Evolutionary conservation across 768 basidiomycete genomes (phyloP).

Genomic region (Macrolepiota dolichaula): DNA sequence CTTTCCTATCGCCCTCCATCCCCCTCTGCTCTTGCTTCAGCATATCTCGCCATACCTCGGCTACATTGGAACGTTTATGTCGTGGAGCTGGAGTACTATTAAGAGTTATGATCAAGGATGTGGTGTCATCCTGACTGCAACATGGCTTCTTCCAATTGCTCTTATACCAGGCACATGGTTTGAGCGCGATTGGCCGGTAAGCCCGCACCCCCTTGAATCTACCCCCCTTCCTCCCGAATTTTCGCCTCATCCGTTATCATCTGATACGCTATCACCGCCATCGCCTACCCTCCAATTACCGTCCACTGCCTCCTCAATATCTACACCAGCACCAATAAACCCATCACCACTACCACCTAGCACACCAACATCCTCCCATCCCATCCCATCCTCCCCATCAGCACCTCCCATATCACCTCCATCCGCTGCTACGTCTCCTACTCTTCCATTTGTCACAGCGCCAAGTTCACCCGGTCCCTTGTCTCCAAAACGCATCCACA

Average conservation of each 20-base stretch:
- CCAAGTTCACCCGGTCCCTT: background rate
- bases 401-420: background rate
- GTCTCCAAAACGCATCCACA: background rate
- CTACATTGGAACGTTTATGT: slow-evolving; percentile 74
- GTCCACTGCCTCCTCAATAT: background rate
- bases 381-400: background rate
- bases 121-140: slow-evolving; percentile 76
- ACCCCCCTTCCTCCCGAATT: background rate
- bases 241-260: background rate
- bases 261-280: too few relatives aligned
- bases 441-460: background rate
- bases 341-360: background rate
- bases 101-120: slow-evolving; percentile 71
- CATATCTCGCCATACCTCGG: slow-evolving; percentile 64
- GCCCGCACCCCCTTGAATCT: background rate
- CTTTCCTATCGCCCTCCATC: slow-evolving; percentile 58
- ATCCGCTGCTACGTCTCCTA: background rate
- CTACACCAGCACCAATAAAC: background rate
- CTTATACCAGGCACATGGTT: slow-evolving; percentile 74
- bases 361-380: background rate
- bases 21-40: slow-evolving; percentile 57
- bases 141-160: slow-evolving; percentile 76
- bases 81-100: slow-evolving; percentile 77
- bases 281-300: too few relatives aligned
- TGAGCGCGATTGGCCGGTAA: slow-evolving; percentile 13